Evolutionary conservation across 106 monocot genomes (phyloP), one percentile per base, ranked within the genome.

Genomic region (Allium fistulosum): DNA sequence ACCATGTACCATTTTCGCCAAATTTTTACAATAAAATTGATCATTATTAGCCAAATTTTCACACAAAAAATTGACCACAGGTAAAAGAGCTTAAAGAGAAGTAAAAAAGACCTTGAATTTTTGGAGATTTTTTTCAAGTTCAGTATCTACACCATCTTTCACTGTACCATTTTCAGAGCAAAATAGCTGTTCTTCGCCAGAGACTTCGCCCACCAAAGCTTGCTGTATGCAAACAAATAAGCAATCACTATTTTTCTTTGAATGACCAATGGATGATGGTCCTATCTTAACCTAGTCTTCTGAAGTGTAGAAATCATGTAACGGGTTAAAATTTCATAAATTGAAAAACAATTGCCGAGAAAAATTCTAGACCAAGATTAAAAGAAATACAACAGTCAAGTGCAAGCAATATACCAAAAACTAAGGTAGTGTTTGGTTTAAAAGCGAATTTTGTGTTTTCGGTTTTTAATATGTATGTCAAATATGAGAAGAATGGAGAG

Each of bases 141-240:
- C 90, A 26, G 82, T 86, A 72, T 75, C 73, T 48, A 78, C 82
- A 69, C 52, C 59, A 82, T 84, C 78, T 57, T 80, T 82, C 6
- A 59, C 28, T 10, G 26, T 60, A 49, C 61, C 68, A 18, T 69
- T 82, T 53, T 69, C 76, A 17, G 82, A 72, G 56, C 85, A 84
- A 85, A 93, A 93, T 58, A 93, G 79, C 57, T 90, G 99, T 49
- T 93, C 90, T 63, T 99, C 93, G 72, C 82, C 93, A 17, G 76
- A 73, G 13, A 59, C 83, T 70, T 93, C 93, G 63, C 93, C 99
- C 53, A 99, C 87, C 75, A 93, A 86, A 76, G 93, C 87, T 99
- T 99, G 89, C 93, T 93, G 80, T 75, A 77, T 18, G 26, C 10
- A 67, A 17, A 72, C 7, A 15, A 75, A 17, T 71, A 83, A 73